Conservation (phyloP, 2,329 filamentous ascomycete species). For the Esteya vermicola region DNA sequence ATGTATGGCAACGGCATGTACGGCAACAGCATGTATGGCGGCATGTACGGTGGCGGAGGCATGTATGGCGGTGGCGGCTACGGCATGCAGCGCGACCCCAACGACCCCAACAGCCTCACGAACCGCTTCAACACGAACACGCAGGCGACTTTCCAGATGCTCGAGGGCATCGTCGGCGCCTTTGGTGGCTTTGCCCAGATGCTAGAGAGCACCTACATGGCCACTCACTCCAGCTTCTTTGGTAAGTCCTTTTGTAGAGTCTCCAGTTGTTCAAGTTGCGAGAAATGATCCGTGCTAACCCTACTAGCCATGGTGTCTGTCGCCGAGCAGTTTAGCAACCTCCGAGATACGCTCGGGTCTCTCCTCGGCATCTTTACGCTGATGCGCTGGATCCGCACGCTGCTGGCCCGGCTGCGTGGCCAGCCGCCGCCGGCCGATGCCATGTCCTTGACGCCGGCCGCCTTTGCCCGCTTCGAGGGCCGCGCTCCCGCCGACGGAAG, state of each 20-base stretch:
- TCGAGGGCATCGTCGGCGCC: slow-evolving; percentile 89
- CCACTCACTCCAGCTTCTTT: slow-evolving; percentile 96
- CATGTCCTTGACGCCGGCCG: slow-evolving; percentile 72
- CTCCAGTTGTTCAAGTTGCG: slow-evolving; percentile 17
- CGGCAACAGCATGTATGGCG: slow-evolving; percentile 24
- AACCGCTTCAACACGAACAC: slow-evolving; percentile 91
- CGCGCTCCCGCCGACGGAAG: slow-evolving; percentile 44
- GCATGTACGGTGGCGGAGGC: slow-evolving; percentile 47
- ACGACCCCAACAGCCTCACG: slow-evolving; percentile 89
- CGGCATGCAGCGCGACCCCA: slow-evolving; percentile 43
- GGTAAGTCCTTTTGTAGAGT: slow-evolving; percentile 40
- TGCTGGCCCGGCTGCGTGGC: slow-evolving; percentile 85
- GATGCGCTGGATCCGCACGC: slow-evolving; percentile 84
- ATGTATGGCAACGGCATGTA: slow-evolving; percentile 27
- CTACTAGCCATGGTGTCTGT: slow-evolving; percentile 92
- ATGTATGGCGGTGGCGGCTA: slow-evolving; percentile 26
- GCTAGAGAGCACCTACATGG: slow-evolving; percentile 99
- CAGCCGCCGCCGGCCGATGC: slow-evolving; percentile 80
- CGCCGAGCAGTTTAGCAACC: slow-evolving; percentile 88
- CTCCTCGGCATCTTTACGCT: slow-evolving; percentile 91
- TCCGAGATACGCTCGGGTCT: slow-evolving; percentile 85
- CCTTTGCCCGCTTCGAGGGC: slow-evolving; percentile 81
- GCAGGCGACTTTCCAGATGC: slow-evolving; percentile 93
- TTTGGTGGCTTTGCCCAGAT: slow-evolving; percentile 98
- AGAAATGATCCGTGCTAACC: slow-evolving; percentile 5